Evolutionary conservation across 2,329 filamentous ascomycete species (phyloP).

Genomic region (Talaromyces sp.): DNA sequence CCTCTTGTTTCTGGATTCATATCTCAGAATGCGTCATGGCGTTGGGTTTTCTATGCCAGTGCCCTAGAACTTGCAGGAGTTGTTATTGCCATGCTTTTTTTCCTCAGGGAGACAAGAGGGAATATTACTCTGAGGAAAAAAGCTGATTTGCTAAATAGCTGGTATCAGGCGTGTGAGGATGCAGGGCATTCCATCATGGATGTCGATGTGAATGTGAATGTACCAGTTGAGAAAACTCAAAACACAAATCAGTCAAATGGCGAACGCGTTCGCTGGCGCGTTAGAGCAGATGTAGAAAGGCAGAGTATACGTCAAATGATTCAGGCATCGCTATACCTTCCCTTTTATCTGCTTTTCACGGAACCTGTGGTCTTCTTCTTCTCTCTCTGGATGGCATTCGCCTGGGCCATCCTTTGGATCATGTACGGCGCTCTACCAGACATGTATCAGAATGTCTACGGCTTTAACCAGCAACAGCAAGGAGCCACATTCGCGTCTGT

Average conservation of each 20-base stretch:
- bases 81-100: too few species aligned
- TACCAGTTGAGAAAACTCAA: too few species aligned
- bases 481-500: constrained; percentile 59
- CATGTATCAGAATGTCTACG: constrained; percentile 56
- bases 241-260: too few species aligned
- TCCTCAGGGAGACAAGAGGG: too few species aligned
- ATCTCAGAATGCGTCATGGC: too few species aligned
- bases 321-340: constrained; percentile 8
- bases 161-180: constrained; percentile 60
- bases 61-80: too few species aligned
- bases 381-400: constrained; percentile 9
- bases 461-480: constrained; percentile 54
- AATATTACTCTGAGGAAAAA: too few species aligned
- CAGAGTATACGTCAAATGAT: background rate
- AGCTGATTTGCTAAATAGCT: constrained; percentile 32
- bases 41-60: too few species aligned
- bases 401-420: constrained; percentile 22
- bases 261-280: background rate
- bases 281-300: background rate
- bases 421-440: constrained; percentile 18
- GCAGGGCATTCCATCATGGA: background rate
- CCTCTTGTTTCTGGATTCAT: too few species aligned
- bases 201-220: too few species aligned
- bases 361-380: constrained; percentile 24
- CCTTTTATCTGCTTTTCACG: constrained; percentile 25